Percentiles rank a stretch among this genome's conserved stretches.
Conservation (phyloP, 169 alveolate species). For the Plasmodium blacklocki region DNA sequence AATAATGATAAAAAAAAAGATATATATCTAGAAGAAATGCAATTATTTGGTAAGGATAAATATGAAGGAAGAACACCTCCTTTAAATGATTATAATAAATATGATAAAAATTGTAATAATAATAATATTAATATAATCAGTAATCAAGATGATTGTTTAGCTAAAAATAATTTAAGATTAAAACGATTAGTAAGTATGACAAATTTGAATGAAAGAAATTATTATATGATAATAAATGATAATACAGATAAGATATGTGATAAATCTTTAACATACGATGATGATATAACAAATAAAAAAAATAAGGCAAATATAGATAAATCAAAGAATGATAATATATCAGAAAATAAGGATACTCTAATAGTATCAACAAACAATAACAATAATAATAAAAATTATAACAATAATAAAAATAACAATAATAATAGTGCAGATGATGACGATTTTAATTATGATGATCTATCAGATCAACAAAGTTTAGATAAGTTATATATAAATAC, state of each 20-base stretch:
- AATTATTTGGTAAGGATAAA: no score
- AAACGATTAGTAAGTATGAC: slow-evolving; percentile 28
- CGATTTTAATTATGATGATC: background rate
- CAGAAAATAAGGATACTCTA: background rate
- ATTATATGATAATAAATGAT: background rate
- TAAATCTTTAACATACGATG: no score
- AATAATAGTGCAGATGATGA: background rate
- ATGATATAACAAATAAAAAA: background rate
- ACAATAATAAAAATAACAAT: background rate
- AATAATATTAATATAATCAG: background rate
- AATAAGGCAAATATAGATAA: background rate
- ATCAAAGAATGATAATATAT: background rate
- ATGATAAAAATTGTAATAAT: background rate
- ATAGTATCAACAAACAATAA: background rate
- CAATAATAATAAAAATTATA: no score
- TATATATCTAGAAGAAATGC: no score
- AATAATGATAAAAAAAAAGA: no score
- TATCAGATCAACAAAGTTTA: background rate
- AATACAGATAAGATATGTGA: background rate
- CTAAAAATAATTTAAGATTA: background rate
- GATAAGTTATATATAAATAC: slow-evolving; percentile 25
- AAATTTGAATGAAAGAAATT: background rate
- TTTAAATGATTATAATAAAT: background rate
- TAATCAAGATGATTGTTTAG: no score
- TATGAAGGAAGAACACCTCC: background rate